Conservation (phyloP, 164 flowering plant genomes). For the Buxus sempervirens region DNA sequence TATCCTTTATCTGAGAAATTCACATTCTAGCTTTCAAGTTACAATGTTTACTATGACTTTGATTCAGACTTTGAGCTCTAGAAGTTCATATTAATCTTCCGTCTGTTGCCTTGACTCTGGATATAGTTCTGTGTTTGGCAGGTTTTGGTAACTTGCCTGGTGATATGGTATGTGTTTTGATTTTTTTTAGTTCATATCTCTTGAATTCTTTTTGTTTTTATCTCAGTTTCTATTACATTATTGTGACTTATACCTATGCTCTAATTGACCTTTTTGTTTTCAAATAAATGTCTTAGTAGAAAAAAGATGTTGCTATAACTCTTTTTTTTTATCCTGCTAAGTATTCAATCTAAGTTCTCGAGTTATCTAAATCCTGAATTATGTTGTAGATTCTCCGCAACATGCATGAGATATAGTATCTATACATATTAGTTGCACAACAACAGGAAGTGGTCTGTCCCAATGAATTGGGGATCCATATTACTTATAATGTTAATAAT, state of each 20-base stretch:
- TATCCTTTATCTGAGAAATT: constrained; percentile 57
- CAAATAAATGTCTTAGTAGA: neutral
- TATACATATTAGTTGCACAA: no score
- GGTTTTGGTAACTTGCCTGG: constrained; percentile 99
- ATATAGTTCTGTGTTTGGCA: constrained; percentile 85
- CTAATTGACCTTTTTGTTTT: neutral
- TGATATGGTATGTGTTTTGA: constrained; percentile 69
- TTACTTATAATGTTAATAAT: no score
- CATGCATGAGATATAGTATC: no score
- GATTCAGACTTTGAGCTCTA: neutral
- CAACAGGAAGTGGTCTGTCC: no score
- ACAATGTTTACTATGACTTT: neutral
- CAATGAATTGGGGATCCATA: no score
- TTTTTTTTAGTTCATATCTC: neutral
- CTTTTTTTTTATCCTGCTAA: no score
- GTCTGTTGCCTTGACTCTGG: constrained; percentile 50
- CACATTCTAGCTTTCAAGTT: neutral
- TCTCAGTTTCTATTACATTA: neutral
- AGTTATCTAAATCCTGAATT: no score
- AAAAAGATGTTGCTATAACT: no score
- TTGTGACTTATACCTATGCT: neutral
- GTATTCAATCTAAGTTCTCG: no score
- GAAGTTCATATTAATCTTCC: constrained; percentile 1
- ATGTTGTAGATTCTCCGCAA: no score
- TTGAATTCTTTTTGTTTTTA: neutral